These are phyloP conservation scores for Daldinia loculata DNA, from an alignment of 495 filamentous ascomycete genomes.

Conservation along the genomic window DNA sequence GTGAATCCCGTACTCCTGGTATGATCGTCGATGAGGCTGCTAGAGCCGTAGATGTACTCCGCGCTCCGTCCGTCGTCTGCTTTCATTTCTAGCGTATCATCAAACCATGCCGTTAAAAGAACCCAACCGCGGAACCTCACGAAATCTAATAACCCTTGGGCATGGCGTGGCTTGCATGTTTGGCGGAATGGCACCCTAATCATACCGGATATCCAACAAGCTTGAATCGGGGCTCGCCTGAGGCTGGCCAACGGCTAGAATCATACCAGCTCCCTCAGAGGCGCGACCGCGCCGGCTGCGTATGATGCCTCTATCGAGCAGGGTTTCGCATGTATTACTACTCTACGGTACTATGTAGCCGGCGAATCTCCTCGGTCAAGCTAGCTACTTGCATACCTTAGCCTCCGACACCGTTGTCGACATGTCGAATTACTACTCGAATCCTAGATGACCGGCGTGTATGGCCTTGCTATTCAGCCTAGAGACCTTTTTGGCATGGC, in stretches of 20 bases:
- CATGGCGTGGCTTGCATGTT: conserved; percentile 38
- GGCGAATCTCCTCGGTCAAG: conserved; percentile 35
- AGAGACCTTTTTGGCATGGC: conserved; percentile 21
- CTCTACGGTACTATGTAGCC: conserved; percentile 25
- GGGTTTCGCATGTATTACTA: conserved; percentile 30
- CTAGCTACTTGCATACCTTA: conserved; percentile 28
- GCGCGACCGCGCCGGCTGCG: conserved; percentile 22
- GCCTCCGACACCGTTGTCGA: conserved; percentile 16
- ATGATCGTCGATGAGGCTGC: conserved; percentile 39
- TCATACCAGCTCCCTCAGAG: conserved; percentile 15
- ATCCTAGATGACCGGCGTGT: conserved; percentile 27
- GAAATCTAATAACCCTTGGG: conserved; percentile 37
- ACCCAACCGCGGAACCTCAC: conserved; percentile 30
- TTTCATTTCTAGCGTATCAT: conserved; percentile 40
- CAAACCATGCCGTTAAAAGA: conserved; percentile 25
- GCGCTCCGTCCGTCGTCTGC: conserved; percentile 29
- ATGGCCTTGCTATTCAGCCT: conserved; percentile 28
- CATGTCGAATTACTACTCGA: conserved; percentile 31
- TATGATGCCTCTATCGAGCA: conserved; percentile 26
- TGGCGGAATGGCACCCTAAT: conserved; percentile 40
- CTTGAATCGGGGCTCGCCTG: conserved; percentile 41
- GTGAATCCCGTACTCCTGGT: conserved; percentile 9
- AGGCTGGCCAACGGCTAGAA: conserved; percentile 18
- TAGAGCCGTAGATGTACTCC: conserved; percentile 31
- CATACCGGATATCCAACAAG: conserved; percentile 41